A percentile compares a stretch with the other conserved stretches of the same genome.
Conservation (phyloP, 108 stramenopile species). For the Chaetoceros muelleri region DNA sequence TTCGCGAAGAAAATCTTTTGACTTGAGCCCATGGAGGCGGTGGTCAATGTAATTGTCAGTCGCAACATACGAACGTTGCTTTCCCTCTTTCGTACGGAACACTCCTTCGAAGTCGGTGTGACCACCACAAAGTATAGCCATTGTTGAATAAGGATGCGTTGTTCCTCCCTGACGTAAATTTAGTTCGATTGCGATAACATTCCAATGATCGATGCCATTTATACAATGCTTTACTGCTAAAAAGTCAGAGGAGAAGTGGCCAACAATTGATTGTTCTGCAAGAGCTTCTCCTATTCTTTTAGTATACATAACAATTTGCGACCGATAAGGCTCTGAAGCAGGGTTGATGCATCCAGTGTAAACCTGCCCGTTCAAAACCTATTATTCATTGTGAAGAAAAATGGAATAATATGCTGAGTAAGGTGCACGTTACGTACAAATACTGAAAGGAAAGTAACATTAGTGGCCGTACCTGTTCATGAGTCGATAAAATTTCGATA, state of each 20-base stretch:
- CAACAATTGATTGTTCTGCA: slow-evolving; percentile 13
- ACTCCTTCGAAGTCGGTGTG: slow-evolving; percentile 19
- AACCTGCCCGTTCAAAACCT: slow-evolving; percentile 13
- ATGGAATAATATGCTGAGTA: too few relatives aligned
- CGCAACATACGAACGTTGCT: slow-evolving; percentile 15
- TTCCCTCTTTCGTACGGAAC: slow-evolving; percentile 17
- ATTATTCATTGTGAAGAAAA: neutral
- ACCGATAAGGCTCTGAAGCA: slow-evolving; percentile 7
- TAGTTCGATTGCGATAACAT: slow-evolving; percentile 17
- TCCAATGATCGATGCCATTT: slow-evolving; percentile 14
- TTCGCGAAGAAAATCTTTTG: neutral
- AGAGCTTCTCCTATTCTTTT: slow-evolving; percentile 14
- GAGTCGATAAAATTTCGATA: slow-evolving; percentile 17
- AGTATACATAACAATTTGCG: slow-evolving; percentile 8
- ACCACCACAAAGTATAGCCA: slow-evolving; percentile 20
- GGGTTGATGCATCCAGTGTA: slow-evolving; percentile 19
- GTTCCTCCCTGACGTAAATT: slow-evolving; percentile 25
- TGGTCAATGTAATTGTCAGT: slow-evolving; percentile 10
- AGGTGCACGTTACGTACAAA: too few relatives aligned
- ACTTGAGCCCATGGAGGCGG: slow-evolving; percentile 11
- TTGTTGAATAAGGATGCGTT: slow-evolving; percentile 18
- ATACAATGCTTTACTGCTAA: slow-evolving; percentile 6
- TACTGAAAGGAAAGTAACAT: too few relatives aligned
- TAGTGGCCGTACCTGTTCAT: slow-evolving; percentile 13
- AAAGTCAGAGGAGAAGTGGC: slow-evolving; percentile 23